These are phyloP conservation scores for Turritis glabra DNA, from an alignment of 345 rosid genomes.

Conservation along the genomic window DNA sequence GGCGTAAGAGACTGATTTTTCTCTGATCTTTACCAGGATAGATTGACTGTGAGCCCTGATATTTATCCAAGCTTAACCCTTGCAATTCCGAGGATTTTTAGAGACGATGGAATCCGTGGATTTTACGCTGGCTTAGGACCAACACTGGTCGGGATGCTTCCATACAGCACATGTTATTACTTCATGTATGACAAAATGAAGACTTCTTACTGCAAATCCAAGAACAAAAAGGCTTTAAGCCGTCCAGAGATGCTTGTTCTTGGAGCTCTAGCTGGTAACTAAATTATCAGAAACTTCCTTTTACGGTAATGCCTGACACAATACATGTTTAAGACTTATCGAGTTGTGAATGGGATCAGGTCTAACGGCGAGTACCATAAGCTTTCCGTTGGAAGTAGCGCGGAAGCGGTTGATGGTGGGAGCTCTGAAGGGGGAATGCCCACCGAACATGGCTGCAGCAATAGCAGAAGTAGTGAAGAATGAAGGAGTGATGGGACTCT, in stretches of 20 bases:
- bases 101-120: constrained; percentile 81
- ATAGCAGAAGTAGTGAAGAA: constrained; percentile 83
- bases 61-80: constrained; percentile 75
- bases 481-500: constrained; percentile 77
- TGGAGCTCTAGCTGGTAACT: constrained; percentile 87
- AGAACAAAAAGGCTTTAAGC: constrained; percentile 77
- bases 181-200: constrained; percentile 87
- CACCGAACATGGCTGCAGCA: constrained; percentile 90
- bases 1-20: constrained; percentile 12
- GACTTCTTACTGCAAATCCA: constrained; percentile 66
- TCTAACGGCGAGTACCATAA: constrained; percentile 89
- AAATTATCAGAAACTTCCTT: neutral
- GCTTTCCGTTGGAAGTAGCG: constrained; percentile 97
- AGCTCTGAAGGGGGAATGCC: constrained; percentile 81
- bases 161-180: constrained; percentile 94
- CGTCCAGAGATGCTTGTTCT: constrained; percentile 92
- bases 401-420: constrained; percentile 98
- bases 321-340: neutral
- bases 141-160: constrained; percentile 93
- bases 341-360: constrained; percentile 48
- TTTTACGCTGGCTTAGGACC: constrained; percentile 88
- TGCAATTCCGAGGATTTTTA: constrained; percentile 75
- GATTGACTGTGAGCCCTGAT: constrained; percentile 88
- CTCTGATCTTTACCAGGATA: constrained; percentile 62
- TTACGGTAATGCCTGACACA: neutral